phyloP scores from a whole-genome alignment of 139 green algal species.

The Volvox africanus region DNA sequence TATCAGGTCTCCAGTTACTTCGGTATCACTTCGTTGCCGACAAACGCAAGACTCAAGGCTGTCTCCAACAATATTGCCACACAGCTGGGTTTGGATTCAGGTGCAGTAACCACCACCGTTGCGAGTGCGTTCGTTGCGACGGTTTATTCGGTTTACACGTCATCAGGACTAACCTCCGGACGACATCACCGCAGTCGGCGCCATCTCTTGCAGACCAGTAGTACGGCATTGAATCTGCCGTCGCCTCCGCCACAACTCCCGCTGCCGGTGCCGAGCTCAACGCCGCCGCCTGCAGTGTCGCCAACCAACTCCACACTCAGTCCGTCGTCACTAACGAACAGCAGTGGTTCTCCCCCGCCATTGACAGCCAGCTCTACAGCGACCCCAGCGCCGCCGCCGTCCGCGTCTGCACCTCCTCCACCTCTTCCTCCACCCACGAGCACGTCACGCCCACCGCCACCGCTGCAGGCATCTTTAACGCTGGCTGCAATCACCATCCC shows the following conservation, averaged over 20 bases:
- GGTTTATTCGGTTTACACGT: neutral
- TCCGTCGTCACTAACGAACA: too few relatives aligned
- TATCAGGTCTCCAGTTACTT: neutral
- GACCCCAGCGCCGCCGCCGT: neutral
- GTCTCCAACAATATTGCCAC: constrained; percentile 27
- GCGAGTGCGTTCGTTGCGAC: constrained; percentile 24
- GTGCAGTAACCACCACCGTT: neutral
- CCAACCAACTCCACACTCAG: neutral
- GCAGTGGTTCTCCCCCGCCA: too few relatives aligned
- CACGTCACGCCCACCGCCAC: neutral
- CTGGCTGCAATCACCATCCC: neutral
- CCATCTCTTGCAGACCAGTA: neutral
- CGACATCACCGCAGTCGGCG: neutral
- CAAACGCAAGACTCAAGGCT: neutral
- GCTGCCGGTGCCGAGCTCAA: neutral
- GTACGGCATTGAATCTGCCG: too few relatives aligned
- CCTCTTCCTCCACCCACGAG: too few relatives aligned
- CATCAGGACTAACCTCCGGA: neutral
- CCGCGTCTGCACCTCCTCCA: too few relatives aligned
- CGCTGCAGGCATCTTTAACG: neutral
- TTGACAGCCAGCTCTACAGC: too few relatives aligned
- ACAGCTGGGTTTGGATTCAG: neutral
- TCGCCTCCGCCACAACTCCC: too few relatives aligned
- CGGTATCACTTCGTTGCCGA: neutral
- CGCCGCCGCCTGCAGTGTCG: neutral